A percentile compares a stretch with the other conserved stretches of the same genome.
Conservation (phyloP, 768 basidiomycete species). For the Paxillus ammoniavirescens region DNA sequence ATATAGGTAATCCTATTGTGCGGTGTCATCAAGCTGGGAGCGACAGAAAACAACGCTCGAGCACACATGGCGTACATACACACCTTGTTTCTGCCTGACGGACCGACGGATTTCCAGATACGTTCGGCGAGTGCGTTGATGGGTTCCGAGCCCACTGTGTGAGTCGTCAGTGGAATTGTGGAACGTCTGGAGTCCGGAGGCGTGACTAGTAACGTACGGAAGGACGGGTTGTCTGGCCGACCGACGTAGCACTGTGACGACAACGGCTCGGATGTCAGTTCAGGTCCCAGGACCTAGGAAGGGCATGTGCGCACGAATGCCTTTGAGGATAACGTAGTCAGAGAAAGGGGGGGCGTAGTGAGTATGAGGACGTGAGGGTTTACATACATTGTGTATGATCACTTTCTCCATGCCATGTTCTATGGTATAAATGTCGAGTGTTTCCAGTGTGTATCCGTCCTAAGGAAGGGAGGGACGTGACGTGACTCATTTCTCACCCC, state of each 20-base stretch:
- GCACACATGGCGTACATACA: no score
- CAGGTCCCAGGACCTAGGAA: not conserved
- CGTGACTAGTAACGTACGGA: conserved; percentile 49
- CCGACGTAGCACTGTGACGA: conserved; percentile 78
- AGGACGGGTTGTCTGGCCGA: conserved; percentile 82
- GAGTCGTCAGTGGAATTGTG: not conserved
- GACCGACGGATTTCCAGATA: conserved; percentile 78
- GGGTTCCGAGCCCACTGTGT: conserved; percentile 77
- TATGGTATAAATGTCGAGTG: conserved; percentile 67
- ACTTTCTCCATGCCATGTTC: conserved; percentile 49
- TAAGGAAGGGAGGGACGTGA: conserved; percentile 26
- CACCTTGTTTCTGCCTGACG: conserved; percentile 90
- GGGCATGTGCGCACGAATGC: conserved; percentile 44
- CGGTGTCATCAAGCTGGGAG: not conserved
- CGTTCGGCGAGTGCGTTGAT: conserved; percentile 61
- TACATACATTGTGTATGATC: conserved; percentile 52
- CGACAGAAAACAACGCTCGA: not conserved
- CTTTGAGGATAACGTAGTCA: conserved; percentile 27
- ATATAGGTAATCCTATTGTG: conserved; percentile 79
- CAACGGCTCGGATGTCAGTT: not conserved
- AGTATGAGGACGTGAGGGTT: not conserved
- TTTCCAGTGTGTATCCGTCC: conserved; percentile 91
- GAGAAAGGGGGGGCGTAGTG: not conserved
- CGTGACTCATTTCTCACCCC: no score
- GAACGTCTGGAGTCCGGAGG: not conserved